Evolutionary conservation across 768 basidiomycete species (phyloP).

Genomic region (Leccinum rimulosum): DNA sequence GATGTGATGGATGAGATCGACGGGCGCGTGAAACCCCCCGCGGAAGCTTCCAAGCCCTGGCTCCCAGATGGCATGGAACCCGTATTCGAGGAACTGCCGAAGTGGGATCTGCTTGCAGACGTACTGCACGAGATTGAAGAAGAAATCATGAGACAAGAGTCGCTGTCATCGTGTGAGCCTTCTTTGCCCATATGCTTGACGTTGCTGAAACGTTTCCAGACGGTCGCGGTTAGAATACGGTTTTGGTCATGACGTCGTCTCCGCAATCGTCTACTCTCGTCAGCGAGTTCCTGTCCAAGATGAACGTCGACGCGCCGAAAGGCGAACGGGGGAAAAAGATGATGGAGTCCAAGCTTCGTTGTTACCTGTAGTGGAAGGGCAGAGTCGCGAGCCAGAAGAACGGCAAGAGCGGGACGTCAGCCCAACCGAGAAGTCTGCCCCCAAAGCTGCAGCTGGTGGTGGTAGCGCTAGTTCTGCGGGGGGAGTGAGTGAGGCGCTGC

Average conservation of each 20-base stretch:
- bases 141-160: constrained; percentile 68
- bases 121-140: constrained; percentile 88
- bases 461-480: constrained; percentile 17
- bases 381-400: constrained; percentile 33
- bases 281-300: constrained; percentile 70
- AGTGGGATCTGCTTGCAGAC: constrained; percentile 87
- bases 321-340: constrained; percentile 68
- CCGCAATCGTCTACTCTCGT: constrained; percentile 70
- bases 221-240: constrained; percentile 61
- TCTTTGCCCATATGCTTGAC: not conserved
- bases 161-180: constrained; percentile 26
- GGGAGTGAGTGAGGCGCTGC: constrained; percentile 66
- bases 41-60: constrained; percentile 41
- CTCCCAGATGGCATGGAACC: constrained; percentile 78
- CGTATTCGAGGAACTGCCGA: constrained; percentile 90
- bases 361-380: constrained; percentile 83
- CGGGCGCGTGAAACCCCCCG: constrained; percentile 6
- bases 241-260: constrained; percentile 88
- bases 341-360: constrained; percentile 73
- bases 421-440: constrained; percentile 2
- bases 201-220: constrained; percentile 15
- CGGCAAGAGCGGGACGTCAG: constrained; percentile 3
- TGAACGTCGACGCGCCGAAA: constrained; percentile 54
- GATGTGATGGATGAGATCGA: constrained; percentile 58
- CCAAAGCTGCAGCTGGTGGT: constrained; percentile 14